phyloP scores from a whole-genome alignment of 805 yeast species.

The Pichia membranifaciens region DNA sequence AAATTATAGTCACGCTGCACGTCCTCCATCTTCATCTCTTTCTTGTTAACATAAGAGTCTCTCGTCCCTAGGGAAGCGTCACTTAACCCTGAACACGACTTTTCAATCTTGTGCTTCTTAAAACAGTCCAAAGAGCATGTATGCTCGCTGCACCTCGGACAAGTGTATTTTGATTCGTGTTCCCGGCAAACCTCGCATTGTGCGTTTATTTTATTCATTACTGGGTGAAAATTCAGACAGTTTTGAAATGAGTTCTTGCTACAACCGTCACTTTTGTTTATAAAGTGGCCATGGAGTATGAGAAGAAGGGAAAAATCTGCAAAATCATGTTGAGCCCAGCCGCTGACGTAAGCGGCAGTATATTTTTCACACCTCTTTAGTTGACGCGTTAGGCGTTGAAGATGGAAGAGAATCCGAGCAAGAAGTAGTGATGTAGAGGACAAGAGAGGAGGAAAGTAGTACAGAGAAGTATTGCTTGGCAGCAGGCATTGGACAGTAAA shows the following conservation, averaged over 20 bases:
- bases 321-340: no score
- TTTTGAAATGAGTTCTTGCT: no score
- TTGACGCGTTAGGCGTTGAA: background rate
- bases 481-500: no score
- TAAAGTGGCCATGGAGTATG: no score
- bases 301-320: no score
- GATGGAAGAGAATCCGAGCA: background rate
- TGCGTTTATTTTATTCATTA: background rate
- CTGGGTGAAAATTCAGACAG: background rate
- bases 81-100: conserved; percentile 60
- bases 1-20: conserved; percentile 84
- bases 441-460: background rate
- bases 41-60: conserved; percentile 48
- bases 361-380: no score
- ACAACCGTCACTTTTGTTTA: no score
- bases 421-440: background rate
- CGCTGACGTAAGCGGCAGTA: no score
- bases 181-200: conserved; percentile 42
- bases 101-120: conserved; percentile 56
- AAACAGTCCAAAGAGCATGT: conserved; percentile 75
- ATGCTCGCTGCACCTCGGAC: conserved; percentile 67
- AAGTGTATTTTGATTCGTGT: conserved; percentile 53
- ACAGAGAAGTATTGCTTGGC: no score
- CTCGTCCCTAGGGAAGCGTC: conserved; percentile 36
- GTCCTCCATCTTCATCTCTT: conserved; percentile 40